Evolutionary conservation across 2,329 filamentous ascomycete species (phyloP).

Genomic region (Drechslerella dactyloides): DNA sequence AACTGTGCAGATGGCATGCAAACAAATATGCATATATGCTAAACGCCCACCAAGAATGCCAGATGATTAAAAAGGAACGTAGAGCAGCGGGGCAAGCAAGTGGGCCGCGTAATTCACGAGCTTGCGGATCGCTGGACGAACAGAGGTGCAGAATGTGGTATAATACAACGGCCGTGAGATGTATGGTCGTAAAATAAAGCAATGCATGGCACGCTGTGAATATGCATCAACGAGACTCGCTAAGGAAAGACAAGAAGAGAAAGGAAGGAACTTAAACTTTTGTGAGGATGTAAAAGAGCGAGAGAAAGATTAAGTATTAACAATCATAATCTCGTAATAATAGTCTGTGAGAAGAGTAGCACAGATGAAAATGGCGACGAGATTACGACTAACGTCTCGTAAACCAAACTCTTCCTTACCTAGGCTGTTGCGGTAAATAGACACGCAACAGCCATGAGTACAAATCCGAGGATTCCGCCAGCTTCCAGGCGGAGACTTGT

Average conservation of each 20-base stretch:
- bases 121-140: background rate
- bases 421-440: background rate
- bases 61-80: no score
- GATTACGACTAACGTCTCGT: background rate
- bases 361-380: background rate
- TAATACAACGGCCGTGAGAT: no score
- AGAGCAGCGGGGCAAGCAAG: no score
- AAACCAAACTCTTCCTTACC: background rate
- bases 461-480: background rate
- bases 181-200: no score
- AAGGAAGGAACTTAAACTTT: background rate
- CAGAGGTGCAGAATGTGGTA: background rate
- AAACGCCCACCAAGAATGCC: no score
- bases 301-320: no score
- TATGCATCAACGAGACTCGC: no score
- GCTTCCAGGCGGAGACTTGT: background rate
- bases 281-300: background rate
- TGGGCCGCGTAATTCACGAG: no score
- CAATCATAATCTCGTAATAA: background rate
- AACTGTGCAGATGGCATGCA: background rate
- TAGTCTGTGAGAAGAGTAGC: background rate
- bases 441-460: background rate
- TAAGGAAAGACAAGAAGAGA: background rate
- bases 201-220: no score
- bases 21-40: background rate